These are phyloP conservation scores for Gaertneriomyces sp. DNA, from an alignment of 192 early-diverging fungal genomes.

Conservation along the genomic window DNA sequence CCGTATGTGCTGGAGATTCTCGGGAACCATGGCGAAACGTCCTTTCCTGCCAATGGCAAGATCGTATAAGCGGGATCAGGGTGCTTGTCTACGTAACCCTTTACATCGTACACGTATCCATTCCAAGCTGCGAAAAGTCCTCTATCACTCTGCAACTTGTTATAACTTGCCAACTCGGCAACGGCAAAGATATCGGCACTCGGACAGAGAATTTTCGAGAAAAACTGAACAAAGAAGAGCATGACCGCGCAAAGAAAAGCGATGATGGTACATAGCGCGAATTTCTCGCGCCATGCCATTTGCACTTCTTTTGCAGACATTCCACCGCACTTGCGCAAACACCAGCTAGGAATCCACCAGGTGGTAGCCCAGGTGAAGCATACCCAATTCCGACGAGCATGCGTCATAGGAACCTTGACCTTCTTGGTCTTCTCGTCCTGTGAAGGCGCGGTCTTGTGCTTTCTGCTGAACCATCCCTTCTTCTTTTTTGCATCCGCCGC, in stretches of 20 bases:
- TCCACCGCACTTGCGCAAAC: slow-evolving; percentile 65
- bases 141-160: slow-evolving; percentile 1
- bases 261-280: slow-evolving; percentile 85
- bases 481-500: too few relatives aligned
- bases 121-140: slow-evolving; percentile 39
- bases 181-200: slow-evolving; percentile 25
- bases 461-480: too few relatives aligned
- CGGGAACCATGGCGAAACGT: slow-evolving; percentile 39
- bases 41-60: slow-evolving; percentile 30
- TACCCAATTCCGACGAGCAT: slow-evolving; percentile 70
- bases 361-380: slow-evolving; percentile 73
- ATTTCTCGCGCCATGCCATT: slow-evolving; percentile 97
- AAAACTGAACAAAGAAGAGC: slow-evolving; percentile 69
- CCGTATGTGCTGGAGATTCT: slow-evolving; percentile 23
- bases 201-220: slow-evolving; percentile 55
- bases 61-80: slow-evolving; percentile 31
- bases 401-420: not conserved
- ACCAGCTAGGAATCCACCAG: slow-evolving; percentile 78
- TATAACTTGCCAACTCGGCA: slow-evolving; percentile 31
- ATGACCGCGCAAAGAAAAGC: slow-evolving; percentile 72
- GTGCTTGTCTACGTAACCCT: slow-evolving; percentile 28
- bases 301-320: slow-evolving; percentile 72
- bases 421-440: slow-evolving; percentile 20
- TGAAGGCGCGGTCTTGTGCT: too few relatives aligned
- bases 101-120: slow-evolving; percentile 47